Percentiles rank a stretch among this genome's conserved stretches.
phyloP scores from a whole-genome alignment of 768 basidiomycete genomes.

The Mycena crocata region DNA sequence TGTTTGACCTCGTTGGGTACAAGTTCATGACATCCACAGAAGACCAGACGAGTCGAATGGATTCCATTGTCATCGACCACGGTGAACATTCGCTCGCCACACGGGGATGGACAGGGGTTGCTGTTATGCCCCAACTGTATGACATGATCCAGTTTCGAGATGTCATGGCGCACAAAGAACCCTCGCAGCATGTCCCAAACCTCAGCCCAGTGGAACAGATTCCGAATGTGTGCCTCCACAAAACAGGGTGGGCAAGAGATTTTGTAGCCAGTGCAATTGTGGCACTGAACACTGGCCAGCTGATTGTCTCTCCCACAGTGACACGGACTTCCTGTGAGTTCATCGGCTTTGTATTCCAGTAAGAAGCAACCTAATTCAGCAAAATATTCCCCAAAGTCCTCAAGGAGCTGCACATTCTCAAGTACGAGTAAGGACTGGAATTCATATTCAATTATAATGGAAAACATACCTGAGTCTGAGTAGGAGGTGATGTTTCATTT shows the following conservation, averaged over 20 bases:
- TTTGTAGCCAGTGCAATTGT: slow-evolving; percentile 7
- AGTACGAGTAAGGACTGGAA: neutral
- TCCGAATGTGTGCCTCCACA: slow-evolving; percentile 27
- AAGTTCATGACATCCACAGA: slow-evolving; percentile 37
- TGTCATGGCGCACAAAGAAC: slow-evolving; percentile 39
- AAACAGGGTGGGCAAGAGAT: slow-evolving; percentile 37
- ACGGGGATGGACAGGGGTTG: neutral
- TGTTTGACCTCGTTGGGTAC: slow-evolving; percentile 33
- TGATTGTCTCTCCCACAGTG: neutral
- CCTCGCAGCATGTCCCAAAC: slow-evolving; percentile 30
- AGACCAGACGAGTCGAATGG: slow-evolving; percentile 37
- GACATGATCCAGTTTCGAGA: slow-evolving; percentile 28
- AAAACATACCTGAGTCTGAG: neutral
- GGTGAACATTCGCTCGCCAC: slow-evolving; percentile 17
- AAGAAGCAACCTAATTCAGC: neutral
- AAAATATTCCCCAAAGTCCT: slow-evolving; percentile 10
- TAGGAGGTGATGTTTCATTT: neutral
- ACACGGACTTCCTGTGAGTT: neutral
- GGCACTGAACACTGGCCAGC: slow-evolving; percentile 1
- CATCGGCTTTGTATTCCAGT: slow-evolving; percentile 8
- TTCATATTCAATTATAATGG: neutral
- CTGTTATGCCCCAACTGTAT: slow-evolving; percentile 38
- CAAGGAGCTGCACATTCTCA: slow-evolving; percentile 13
- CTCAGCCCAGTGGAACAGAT: slow-evolving; percentile 42
- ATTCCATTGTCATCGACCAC: slow-evolving; percentile 42